A percentile compares a stretch with the other conserved stretches of the same genome.
Conservation (phyloP, 176 grass and related monocot genomes). For the bread wheat (Triticum aestivum) region IWGSC_CS_RefSeq_v2.1 NC_057806.1:438595225-438595724, state of each 20-base stretch:
- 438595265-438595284: constrained; percentile 99
- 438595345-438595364: constrained; percentile 97
- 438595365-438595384: constrained; percentile 92
- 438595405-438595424: constrained; percentile 88
- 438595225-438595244: constrained; percentile 66
- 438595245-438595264: constrained; percentile 98
- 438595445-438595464: not conserved
- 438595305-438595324: constrained; percentile 86
- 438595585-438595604: constrained; percentile 96
- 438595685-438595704: constrained; percentile 95
- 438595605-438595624: constrained; percentile 95
- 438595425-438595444: constrained; percentile 50
- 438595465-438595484: not conserved
- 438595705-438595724: constrained; percentile 94
- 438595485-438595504: not conserved
- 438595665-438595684: constrained; percentile 90
- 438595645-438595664: constrained; percentile 98
- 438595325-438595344: constrained; percentile 98
- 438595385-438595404: constrained; percentile 99
- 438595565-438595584: constrained; percentile 79
- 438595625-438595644: constrained; percentile 88
- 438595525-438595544: constrained; percentile 47
- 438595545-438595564: constrained; percentile 63
- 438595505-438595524: not conserved
- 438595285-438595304: constrained; percentile 99